phyloP scores from a whole-genome alignment of 2,329 filamentous ascomycete genomes.

The Sclerotinia glacialis region DNA sequence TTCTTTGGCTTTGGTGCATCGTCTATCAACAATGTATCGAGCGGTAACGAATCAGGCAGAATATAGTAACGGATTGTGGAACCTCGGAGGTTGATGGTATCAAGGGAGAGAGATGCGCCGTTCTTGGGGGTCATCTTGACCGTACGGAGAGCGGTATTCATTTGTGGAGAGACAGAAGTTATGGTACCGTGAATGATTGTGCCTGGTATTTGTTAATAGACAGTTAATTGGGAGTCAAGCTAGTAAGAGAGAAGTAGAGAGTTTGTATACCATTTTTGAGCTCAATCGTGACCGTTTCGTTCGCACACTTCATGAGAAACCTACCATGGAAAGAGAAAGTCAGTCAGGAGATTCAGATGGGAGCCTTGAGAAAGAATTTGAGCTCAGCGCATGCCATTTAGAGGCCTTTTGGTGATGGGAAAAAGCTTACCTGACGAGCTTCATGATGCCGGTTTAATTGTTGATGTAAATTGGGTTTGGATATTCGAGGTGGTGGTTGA shows the following conservation, averaged over 20 bases:
- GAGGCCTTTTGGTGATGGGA: slow-evolving; percentile 30
- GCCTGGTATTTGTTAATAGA: slow-evolving; percentile 51
- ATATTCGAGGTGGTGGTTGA: not conserved
- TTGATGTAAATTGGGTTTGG: slow-evolving; percentile 9
- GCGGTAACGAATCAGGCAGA: slow-evolving; percentile 88
- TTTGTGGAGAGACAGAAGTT: slow-evolving; percentile 92
- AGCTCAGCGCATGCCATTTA: slow-evolving; percentile 47
- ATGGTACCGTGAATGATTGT: slow-evolving; percentile 97
- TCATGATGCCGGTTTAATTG: slow-evolving; percentile 62
- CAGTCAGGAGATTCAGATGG: slow-evolving; percentile 40
- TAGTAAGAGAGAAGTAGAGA: slow-evolving; percentile 8
- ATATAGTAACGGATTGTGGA: slow-evolving; percentile 97
- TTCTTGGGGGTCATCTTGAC: slow-evolving; percentile 95
- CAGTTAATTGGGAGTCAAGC: not conserved
- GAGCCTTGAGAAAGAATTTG: slow-evolving; percentile 42
- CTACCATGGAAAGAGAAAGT: slow-evolving; percentile 49
- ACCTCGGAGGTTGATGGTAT: slow-evolving; percentile 95
- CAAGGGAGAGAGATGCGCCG: slow-evolving; percentile 82
- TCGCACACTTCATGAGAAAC: slow-evolving; percentile 99
- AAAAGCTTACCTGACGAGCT: slow-evolving; percentile 83
- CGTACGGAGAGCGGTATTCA: slow-evolving; percentile 94
- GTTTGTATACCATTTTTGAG: slow-evolving; percentile 81
- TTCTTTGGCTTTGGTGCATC: slow-evolving; percentile 99
- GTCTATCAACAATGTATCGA: slow-evolving; percentile 94
- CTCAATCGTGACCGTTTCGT: slow-evolving; percentile 97